Evolutionary conservation across 345 rosid species (phyloP).

Genomic region (Aquilaria yunnanensis): DNA sequence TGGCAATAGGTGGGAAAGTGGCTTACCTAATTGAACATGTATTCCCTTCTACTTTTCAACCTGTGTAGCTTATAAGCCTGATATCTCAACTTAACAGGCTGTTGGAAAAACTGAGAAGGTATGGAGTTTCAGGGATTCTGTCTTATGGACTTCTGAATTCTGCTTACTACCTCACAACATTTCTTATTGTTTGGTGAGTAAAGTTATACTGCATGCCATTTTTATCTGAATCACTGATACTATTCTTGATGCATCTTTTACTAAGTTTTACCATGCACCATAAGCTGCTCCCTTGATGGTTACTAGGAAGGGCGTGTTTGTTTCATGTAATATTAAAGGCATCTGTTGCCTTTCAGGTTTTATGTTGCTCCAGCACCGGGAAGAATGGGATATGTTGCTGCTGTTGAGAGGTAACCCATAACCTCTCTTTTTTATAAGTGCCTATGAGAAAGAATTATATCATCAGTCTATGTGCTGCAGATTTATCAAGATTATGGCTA

Average conservation of each 20-base stretch:
- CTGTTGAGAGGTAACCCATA: constrained; percentile 56
- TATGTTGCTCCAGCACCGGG: constrained; percentile 84
- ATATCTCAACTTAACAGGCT: constrained; percentile 31
- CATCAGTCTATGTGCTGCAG: constrained; percentile 33
- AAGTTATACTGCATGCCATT: constrained; percentile 7
- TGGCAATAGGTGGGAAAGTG: too few species aligned
- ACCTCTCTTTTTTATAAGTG: constrained; percentile 7
- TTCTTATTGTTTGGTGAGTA: constrained; percentile 82
- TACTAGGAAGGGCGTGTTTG: too few species aligned
- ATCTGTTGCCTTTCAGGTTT: constrained; percentile 44
- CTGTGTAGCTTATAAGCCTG: too few species aligned
- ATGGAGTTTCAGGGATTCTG: constrained; percentile 75
- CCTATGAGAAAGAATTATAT: constrained; percentile 11
- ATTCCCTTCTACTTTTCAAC: too few species aligned
- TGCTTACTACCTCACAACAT: constrained; percentile 63
- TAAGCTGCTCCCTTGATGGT: too few species aligned
- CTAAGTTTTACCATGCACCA: too few species aligned
- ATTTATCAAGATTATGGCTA: constrained; percentile 85
- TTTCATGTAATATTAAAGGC: background rate
- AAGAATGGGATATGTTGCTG: constrained; percentile 72
- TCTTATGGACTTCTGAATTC: constrained; percentile 83
- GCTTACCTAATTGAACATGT: too few species aligned
- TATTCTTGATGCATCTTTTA: too few species aligned
- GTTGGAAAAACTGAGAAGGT: constrained; percentile 62
- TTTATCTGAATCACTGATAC: background rate